A percentile compares a stretch with the other conserved stretches of the same genome.
Evolutionary conservation across 495 filamentous ascomycete genomes (phyloP).

Genomic region (Annulohypoxylon maeteangense): DNA sequence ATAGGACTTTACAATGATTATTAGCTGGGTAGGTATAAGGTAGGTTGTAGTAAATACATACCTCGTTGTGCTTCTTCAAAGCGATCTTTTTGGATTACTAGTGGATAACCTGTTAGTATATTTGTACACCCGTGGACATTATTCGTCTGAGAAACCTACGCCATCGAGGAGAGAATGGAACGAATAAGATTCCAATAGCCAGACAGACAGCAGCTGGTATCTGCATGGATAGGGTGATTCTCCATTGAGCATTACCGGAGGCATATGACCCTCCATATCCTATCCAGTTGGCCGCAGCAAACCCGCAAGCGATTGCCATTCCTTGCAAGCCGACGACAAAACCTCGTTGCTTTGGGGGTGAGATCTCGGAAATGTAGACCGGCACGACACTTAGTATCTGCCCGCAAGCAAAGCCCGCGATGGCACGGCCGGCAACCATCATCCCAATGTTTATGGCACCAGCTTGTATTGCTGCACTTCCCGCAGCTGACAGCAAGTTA

Average conservation of each 20-base stretch:
- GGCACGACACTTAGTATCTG: not conserved
- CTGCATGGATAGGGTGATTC: not conserved
- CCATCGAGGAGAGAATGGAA: conserved; percentile 6
- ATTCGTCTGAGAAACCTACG: not conserved
- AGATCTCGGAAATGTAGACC: not conserved
- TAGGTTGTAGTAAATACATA: not conserved
- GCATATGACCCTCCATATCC: not conserved
- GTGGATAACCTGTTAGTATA: not conserved
- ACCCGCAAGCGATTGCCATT: not conserved
- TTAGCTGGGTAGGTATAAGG: not conserved
- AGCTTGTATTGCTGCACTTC: conserved; percentile 1
- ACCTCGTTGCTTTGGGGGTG: not conserved
- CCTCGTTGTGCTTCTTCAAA: not conserved
- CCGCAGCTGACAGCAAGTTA: not conserved
- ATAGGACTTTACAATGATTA: not conserved
- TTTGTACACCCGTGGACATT: too few relatives aligned
- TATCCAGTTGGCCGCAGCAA: not conserved
- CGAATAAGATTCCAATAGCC: not conserved
- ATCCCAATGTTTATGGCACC: not conserved
- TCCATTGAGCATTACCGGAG: not conserved
- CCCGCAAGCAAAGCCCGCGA: not conserved
- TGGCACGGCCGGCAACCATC: not conserved
- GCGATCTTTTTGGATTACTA: not conserved
- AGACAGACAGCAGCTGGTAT: not conserved
- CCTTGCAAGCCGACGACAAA: not conserved